Conservation (phyloP, 1,284 basidiomycete species). For the Taiwanofungus camphoratus region DNA sequence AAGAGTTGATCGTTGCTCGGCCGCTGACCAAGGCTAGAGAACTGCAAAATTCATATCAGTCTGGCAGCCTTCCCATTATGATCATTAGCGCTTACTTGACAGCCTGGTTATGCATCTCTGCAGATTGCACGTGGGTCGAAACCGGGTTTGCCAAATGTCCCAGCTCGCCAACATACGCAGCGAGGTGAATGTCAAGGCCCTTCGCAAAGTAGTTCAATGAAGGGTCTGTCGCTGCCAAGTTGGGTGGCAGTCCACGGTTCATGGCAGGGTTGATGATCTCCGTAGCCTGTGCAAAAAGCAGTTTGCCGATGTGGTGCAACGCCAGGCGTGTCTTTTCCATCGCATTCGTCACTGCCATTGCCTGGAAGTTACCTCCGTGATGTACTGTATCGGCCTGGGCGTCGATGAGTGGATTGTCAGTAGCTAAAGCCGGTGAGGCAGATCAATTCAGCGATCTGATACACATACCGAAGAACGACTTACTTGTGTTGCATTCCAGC, state of each 20-base stretch:
- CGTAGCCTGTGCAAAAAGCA: conserved; percentile 79
- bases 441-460: background rate
- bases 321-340: conserved; percentile 86
- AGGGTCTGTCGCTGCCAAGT: conserved; percentile 77
- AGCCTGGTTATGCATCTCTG: conserved; percentile 86
- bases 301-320: conserved; percentile 77
- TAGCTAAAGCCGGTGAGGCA: no score
- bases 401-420: conserved; percentile 73
- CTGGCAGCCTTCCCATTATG: conserved; percentile 1
- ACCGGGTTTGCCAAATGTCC: conserved; percentile 82
- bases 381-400: conserved; percentile 61
- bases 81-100: conserved; percentile 56
- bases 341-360: conserved; percentile 80
- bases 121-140: conserved; percentile 79
- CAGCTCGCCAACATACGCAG: conserved; percentile 77
- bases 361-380: conserved; percentile 87
- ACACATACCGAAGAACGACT: conserved; percentile 25
- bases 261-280: conserved; percentile 78
- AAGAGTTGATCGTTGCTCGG: conserved; percentile 68
- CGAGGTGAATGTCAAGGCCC: conserved; percentile 81
- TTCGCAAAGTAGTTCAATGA: conserved; percentile 82
- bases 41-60: conserved; percentile 32
- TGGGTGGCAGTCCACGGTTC: conserved; percentile 81
- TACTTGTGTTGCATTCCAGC: conserved; percentile 83
- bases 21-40: conserved; percentile 78